A percentile compares a stretch with the other conserved stretches of the same genome.
Evolutionary conservation across 352 stramenopile genomes (phyloP).

Genomic region (Blastocystis sp.): DNA sequence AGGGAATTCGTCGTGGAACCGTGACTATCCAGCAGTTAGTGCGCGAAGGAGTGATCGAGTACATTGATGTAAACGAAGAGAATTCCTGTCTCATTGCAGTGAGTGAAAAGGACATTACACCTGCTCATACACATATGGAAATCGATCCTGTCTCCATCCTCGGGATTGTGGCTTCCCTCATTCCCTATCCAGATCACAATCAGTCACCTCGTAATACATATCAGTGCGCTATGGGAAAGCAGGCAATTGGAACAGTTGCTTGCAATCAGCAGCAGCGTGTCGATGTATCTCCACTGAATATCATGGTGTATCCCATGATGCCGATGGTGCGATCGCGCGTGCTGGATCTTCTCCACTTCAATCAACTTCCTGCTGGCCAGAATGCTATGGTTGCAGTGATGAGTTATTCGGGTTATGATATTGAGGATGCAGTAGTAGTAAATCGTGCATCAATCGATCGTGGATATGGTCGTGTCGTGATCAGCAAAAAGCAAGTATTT

Average conservation of each 20-base stretch:
- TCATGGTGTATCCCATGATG: slow-evolving; percentile 94
- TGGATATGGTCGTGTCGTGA: slow-evolving; percentile 96
- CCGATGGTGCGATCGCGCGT: slow-evolving; percentile 97
- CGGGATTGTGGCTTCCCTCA: slow-evolving; percentile 92
- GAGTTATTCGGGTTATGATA: slow-evolving; percentile 99
- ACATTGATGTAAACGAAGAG: slow-evolving; percentile 99
- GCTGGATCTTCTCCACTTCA: slow-evolving; percentile 95
- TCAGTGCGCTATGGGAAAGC: slow-evolving; percentile 99
- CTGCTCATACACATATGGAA: slow-evolving; percentile 92
- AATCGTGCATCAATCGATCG: slow-evolving; percentile 93
- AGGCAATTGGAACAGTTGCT: slow-evolving; percentile 95
- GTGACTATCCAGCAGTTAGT: slow-evolving; percentile 77
- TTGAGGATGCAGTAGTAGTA: slow-evolving; percentile 98
- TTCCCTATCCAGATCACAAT: slow-evolving; percentile 98
- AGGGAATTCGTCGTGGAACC: slow-evolving; percentile 75
- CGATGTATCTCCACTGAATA: slow-evolving; percentile 91
- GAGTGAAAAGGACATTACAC: slow-evolving; percentile 75
- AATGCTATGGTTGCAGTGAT: slow-evolving; percentile 98
- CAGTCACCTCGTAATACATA: slow-evolving; percentile 98
- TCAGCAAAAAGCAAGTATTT: slow-evolving; percentile 93
- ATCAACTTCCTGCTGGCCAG: slow-evolving; percentile 91
- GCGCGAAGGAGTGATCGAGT: slow-evolving; percentile 87
- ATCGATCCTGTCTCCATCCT: slow-evolving; percentile 98
- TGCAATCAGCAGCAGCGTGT: slow-evolving; percentile 99
- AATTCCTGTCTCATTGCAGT: slow-evolving; percentile 98